phyloP scores from a whole-genome alignment of 192 early-diverging fungal species.

The Mycoemilia scoparia region DNA sequence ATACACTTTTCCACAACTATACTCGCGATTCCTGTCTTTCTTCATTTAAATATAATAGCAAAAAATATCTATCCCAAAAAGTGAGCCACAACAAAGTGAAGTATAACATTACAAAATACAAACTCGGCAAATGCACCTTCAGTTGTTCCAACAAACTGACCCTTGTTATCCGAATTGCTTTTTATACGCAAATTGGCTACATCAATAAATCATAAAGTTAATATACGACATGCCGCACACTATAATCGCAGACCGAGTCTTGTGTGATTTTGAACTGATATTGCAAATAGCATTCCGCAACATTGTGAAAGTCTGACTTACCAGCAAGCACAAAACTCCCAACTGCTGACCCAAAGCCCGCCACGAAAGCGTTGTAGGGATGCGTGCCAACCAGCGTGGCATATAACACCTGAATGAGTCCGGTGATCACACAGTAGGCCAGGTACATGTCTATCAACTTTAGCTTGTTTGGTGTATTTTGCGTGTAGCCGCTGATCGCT shows the following conservation, averaged over 20 bases:
- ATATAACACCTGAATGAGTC: constrained; percentile 80
- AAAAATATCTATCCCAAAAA: constrained; percentile 87
- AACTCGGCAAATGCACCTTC: constrained; percentile 95
- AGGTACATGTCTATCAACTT: constrained; percentile 91
- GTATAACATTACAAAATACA: constrained; percentile 57
- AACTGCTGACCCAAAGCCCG: constrained; percentile 83
- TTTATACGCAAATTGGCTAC: constrained; percentile 91
- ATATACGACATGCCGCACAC: neutral
- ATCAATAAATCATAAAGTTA: too few species aligned
- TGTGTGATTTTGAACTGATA: too few species aligned
- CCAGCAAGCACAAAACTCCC: constrained; percentile 75
- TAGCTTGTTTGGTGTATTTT: constrained; percentile 55
- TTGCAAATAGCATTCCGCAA: neutral
- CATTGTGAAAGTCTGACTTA: neutral
- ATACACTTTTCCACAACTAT: too few species aligned
- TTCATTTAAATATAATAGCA: too few species aligned
- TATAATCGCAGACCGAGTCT: neutral
- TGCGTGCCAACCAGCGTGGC: constrained; percentile 72
- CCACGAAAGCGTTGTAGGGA: constrained; percentile 95
- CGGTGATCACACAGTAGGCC: constrained; percentile 75
- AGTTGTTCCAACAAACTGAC: constrained; percentile 43
- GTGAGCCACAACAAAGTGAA: constrained; percentile 84
- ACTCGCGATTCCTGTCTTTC: too few species aligned
- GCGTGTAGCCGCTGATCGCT: constrained; percentile 26
- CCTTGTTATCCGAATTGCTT: constrained; percentile 60